Conservation (phyloP, 2,329 filamentous ascomycete genomes). For the Ascochyta fabae region DNA sequence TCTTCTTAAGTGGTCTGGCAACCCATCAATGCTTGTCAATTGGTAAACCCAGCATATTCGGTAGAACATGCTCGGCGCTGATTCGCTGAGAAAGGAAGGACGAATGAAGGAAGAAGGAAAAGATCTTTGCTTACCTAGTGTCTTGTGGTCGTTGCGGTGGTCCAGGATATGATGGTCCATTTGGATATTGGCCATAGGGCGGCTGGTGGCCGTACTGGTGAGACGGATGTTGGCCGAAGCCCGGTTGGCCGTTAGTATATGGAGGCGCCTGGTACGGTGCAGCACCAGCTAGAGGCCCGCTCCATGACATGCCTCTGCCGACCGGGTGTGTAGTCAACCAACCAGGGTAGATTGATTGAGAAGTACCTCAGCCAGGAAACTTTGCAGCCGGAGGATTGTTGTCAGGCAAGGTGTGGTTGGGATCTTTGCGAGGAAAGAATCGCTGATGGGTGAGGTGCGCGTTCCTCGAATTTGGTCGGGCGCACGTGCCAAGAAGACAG, state of each 20-base stretch:
- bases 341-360: background rate
- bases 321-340: background rate
- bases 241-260: slow-evolving; percentile 31
- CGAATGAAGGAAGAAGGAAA: background rate
- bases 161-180: slow-evolving; percentile 30
- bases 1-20: slow-evolving; percentile 50
- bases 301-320: slow-evolving; percentile 45
- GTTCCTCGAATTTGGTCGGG: slow-evolving; percentile 33
- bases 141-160: slow-evolving; percentile 37
- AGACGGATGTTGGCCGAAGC: slow-evolving; percentile 36
- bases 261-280: slow-evolving; percentile 43
- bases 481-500: slow-evolving; percentile 37
- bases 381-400: background rate
- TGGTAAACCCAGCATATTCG: background rate
- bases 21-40: slow-evolving; percentile 23
- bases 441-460: slow-evolving; percentile 25
- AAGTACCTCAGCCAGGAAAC: background rate
- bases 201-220: slow-evolving; percentile 44
- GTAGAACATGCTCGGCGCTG: background rate
- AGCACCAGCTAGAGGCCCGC: slow-evolving; percentile 40
- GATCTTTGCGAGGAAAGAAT: slow-evolving; percentile 13
- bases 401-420: slow-evolving; percentile 3
- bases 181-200: slow-evolving; percentile 40
- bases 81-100: background rate
- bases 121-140: slow-evolving; percentile 38